Conservation (phyloP, 2,329 filamentous ascomycete species). For the Acrodontium crateriforme region DNA sequence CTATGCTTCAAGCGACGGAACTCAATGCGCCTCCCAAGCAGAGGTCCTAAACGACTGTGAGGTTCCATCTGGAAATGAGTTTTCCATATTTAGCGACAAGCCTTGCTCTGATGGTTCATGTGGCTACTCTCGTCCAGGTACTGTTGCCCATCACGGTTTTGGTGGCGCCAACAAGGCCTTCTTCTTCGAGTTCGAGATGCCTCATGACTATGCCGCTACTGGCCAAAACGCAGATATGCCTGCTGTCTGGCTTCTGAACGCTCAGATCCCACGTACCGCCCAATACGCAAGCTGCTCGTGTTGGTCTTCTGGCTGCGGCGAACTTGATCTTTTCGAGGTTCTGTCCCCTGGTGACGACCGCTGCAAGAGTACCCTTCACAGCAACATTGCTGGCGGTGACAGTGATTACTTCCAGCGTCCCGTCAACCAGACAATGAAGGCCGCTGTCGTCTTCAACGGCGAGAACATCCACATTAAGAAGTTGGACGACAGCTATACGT, state of each 20-base stretch:
- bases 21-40: conserved; percentile 31
- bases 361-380: conserved; percentile 58
- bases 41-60: conserved; percentile 36
- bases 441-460: conserved; percentile 48
- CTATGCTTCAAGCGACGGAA: conserved; percentile 37
- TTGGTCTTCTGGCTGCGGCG: conserved; percentile 57
- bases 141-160: conserved; percentile 50
- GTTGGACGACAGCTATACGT: conserved; percentile 26
- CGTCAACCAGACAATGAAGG: conserved; percentile 43
- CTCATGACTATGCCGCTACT: conserved; percentile 37
- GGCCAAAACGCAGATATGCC: conserved; percentile 50
- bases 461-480: conserved; percentile 43
- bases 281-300: conserved; percentile 62
- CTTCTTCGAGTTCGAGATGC: conserved; percentile 27
- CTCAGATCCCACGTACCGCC: conserved; percentile 52
- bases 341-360: conserved; percentile 50
- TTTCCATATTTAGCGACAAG: conserved; percentile 38
- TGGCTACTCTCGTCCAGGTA: conserved; percentile 22
- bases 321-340: conserved; percentile 64
- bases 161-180: conserved; percentile 18
- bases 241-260: conserved; percentile 64
- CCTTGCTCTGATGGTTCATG: conserved; percentile 34
- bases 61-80: conserved; percentile 37
- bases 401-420: conserved; percentile 62
- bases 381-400: conserved; percentile 47